phyloP scores from a whole-genome alignment of 306 rosid genomes.

The Ziziphus jujuba region DNA sequence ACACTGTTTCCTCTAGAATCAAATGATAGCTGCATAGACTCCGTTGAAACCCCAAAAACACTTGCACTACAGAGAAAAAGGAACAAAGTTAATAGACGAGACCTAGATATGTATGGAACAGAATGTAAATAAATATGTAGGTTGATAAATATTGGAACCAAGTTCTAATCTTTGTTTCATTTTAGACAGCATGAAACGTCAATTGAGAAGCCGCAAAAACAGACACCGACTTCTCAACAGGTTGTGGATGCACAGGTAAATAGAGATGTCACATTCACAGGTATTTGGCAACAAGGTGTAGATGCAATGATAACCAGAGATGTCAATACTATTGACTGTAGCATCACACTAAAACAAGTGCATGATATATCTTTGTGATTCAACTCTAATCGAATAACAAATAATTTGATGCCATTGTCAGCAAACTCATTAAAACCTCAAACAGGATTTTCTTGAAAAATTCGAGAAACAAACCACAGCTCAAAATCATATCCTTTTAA shows the following conservation, averaged over 20 bases:
- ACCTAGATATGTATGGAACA: background rate
- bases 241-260: background rate
- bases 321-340: background rate
- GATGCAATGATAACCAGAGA: too few species aligned
- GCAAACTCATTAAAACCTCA: slow-evolving; percentile 8
- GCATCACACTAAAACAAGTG: slow-evolving; percentile 14
- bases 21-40: slow-evolving; percentile 98
- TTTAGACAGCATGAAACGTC: background rate
- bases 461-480: background rate
- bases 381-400: slow-evolving; percentile 9
- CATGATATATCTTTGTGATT: background rate
- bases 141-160: background rate
- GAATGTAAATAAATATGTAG: background rate
- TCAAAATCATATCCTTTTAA: background rate
- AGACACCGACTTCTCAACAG: background rate
- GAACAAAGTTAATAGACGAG: background rate
- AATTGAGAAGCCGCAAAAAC: slow-evolving; percentile 1
- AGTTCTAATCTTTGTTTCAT: background rate
- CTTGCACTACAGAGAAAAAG: slow-evolving; percentile 59
- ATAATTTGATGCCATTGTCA: background rate
- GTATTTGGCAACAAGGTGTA: too few species aligned
- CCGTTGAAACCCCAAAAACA: slow-evolving; percentile 97
- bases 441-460: slow-evolving; percentile 1
- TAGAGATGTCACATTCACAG: background rate
- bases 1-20: slow-evolving; percentile 98